phyloP scores from a whole-genome alignment of 805 yeast species.

The Wickerhamomyces chaumierensis region DNA sequence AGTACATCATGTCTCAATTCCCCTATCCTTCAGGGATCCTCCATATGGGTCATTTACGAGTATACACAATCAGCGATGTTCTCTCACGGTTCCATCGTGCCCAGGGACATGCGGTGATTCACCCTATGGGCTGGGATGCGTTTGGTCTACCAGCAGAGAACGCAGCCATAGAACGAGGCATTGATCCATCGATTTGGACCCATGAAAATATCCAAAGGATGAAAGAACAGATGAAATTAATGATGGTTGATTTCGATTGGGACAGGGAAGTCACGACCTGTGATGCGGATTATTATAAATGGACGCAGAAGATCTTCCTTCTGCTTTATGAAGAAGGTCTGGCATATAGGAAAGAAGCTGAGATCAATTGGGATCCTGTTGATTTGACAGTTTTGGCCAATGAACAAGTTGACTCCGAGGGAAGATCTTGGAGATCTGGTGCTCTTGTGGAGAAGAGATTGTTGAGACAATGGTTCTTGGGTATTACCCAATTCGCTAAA shows the following conservation, averaged over 20 bases:
- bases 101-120: constrained; percentile 69
- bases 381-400: constrained; percentile 92
- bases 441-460: constrained; percentile 78
- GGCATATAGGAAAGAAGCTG: constrained; percentile 80
- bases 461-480: constrained; percentile 88
- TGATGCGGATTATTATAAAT: constrained; percentile 75
- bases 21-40: constrained; percentile 93
- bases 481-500: constrained; percentile 73
- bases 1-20: constrained; percentile 73
- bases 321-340: constrained; percentile 62
- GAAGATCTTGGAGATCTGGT: constrained; percentile 95
- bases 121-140: constrained; percentile 99
- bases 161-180: constrained; percentile 82
- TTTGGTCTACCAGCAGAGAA: constrained; percentile 98
- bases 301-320: constrained; percentile 83
- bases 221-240: constrained; percentile 69
- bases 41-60: constrained; percentile 92
- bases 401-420: constrained; percentile 89
- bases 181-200: constrained; percentile 82
- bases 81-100: constrained; percentile 68
- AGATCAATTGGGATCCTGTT: constrained; percentile 96
- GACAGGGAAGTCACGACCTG: constrained; percentile 82
- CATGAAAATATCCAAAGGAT: constrained; percentile 65
- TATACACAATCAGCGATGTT: constrained; percentile 82
- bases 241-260: constrained; percentile 92